Base-by-base conservation (phyloP, 352 stramenopile species). In the Poterioochromonas sp. region DNA sequence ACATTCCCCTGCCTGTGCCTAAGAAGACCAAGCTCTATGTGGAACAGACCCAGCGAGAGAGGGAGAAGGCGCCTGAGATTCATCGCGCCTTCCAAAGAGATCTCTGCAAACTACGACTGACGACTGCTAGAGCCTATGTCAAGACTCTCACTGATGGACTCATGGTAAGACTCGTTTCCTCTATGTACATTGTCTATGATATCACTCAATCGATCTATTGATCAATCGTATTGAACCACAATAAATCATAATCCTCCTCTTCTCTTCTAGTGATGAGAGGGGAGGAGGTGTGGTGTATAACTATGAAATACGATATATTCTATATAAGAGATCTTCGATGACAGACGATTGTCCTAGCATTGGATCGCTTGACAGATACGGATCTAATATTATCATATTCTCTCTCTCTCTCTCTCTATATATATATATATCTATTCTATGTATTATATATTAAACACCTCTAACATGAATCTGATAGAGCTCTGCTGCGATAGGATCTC, bases 21-120 rank as follows among this genome's bases (percentile, higher is more conserved):
- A 95, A 95, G 83, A 96, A 95, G 71, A 96, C 91, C n/a, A 93
- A 93, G 44, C 79, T 96, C 64, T 96, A 94, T 80, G 90, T 96
- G 35, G 91, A 96, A 78, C 90, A 95, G 79, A 94, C 91, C 22
- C 89, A 95, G 78, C 87, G 91, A 8, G 91, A 95, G 79, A 86
- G 90, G 37, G 88, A 95, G 68, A 87, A 94, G 70, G 89, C 89
- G 3, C 89, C 83, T 18, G 91, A 95, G 79, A 96, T 96, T 86
- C 91, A 96, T 77, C 87, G 89, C 37, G 87, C 91, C 68, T 96
- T 96, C 76, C 91, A 96, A 81, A 85, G 89, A 35, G 89, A 94
- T 49, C 81, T 96, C 39, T 94, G 89, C 83, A 93, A 93, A 60
- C 80, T 96, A 15, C 87, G 91, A 0, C 83, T 95, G 47, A 92